Conservation (phyloP, 2,329 filamentous ascomycete species). For the Ophiostoma populinum region DNA sequence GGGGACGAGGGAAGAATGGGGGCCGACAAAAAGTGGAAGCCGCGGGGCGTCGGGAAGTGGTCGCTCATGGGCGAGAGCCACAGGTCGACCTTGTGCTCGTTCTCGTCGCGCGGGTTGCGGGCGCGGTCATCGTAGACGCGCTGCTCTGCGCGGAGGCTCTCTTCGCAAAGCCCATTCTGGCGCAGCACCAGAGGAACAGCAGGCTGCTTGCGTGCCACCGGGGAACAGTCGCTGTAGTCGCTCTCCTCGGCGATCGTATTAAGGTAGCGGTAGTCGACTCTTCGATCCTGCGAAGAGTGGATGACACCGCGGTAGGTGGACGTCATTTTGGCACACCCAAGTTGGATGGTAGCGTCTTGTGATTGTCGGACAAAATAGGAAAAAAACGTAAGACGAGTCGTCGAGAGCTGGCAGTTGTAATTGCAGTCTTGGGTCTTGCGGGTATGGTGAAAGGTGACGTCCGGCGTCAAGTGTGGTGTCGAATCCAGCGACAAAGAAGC, state of each 20-base stretch:
- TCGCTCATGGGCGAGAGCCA: conserved; percentile 43
- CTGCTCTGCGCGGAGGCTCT: conserved; percentile 13
- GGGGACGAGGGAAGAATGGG: conserved; percentile 45
- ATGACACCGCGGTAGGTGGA: conserved; percentile 25
- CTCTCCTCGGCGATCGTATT: conserved; percentile 46
- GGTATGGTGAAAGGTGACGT: conserved; percentile 13
- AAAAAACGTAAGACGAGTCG: conserved; percentile 4
- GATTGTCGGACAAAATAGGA: conserved; percentile 4
- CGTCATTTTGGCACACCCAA: conserved; percentile 24
- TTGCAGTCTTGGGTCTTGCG: conserved; percentile 1
- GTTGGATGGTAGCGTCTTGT: conserved; percentile 24
- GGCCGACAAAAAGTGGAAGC: conserved; percentile 45
- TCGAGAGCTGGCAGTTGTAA: background rate
- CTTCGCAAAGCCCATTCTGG: no score
- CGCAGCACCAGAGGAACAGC: conserved; percentile 3
- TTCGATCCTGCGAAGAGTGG: conserved; percentile 39
- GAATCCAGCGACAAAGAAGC: conserved; percentile 10
- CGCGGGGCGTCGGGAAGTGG: conserved; percentile 57
- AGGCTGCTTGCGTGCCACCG: background rate
- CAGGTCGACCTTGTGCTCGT: conserved; percentile 33
- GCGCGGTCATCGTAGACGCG: conserved; percentile 15
- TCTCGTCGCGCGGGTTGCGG: conserved; percentile 15
- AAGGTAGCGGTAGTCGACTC: conserved; percentile 30
- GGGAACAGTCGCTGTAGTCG: conserved; percentile 9
- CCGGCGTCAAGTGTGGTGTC: conserved; percentile 15